phyloP scores from a whole-genome alignment of 768 basidiomycete species.

The Russula sp. region DNA sequence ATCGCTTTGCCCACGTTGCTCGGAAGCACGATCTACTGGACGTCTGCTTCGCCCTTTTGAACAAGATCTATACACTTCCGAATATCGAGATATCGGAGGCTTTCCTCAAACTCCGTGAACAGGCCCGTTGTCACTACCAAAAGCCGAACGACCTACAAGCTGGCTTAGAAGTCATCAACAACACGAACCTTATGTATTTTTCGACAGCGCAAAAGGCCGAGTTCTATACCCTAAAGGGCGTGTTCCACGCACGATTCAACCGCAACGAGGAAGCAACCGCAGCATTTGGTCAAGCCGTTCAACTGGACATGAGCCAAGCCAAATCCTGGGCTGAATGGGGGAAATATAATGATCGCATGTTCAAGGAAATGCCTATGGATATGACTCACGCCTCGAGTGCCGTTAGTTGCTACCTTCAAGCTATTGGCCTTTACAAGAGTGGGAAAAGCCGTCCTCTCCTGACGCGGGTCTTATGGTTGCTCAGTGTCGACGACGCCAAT shows the following conservation, averaged over 20 bases:
- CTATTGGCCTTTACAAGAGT: conserved; percentile 91
- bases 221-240: conserved; percentile 97
- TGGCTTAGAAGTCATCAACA: conserved; percentile 98
- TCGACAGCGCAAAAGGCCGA: conserved; percentile 93
- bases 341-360: conserved; percentile 86
- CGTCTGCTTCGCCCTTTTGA: conserved; percentile 90
- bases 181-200: conserved; percentile 99
- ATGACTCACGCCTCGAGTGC: conserved; percentile 81
- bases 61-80: conserved; percentile 96
- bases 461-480: conserved; percentile 91
- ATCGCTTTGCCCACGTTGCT: conserved; percentile 97
- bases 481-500: conserved; percentile 82
- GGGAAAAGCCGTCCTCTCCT: conserved; percentile 90
- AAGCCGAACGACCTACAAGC: conserved; percentile 90
- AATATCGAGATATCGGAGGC: conserved; percentile 99
- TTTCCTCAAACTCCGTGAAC: conserved; percentile 96
- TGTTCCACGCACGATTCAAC: conserved; percentile 90
- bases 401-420: conserved; percentile 96
- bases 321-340: conserved; percentile 99
- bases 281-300: conserved; percentile 93
- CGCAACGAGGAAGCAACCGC: conserved; percentile 86
- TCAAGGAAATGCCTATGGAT: conserved; percentile 78
- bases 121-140: conserved; percentile 97
- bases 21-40: conserved; percentile 95
- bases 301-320: conserved; percentile 90